Percentiles rank a stretch among this genome's conserved stretches.
phyloP scores from a whole-genome alignment of 2,329 filamentous ascomycete species.

The Stachybotrys elegans region DNA sequence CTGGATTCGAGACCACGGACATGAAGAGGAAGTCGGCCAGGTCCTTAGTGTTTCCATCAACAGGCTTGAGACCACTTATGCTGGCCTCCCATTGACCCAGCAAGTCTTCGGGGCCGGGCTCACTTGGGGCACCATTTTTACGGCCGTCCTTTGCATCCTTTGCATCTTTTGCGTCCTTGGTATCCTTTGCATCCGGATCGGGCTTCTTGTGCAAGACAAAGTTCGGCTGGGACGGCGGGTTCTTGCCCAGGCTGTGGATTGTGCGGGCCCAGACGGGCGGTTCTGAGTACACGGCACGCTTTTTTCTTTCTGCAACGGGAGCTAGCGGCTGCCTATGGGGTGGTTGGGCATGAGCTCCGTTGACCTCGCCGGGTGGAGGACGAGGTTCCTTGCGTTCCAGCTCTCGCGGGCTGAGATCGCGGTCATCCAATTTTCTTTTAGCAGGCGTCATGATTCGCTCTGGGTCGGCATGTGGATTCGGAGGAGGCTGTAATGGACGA shows the following conservation, averaged over 20 bases:
- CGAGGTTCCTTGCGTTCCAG: conserved; percentile 43
- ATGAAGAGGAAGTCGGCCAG: conserved; percentile 80
- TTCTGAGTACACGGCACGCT: conserved; percentile 28
- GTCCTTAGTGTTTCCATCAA: conserved; percentile 67
- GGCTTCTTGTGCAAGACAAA: conserved; percentile 21
- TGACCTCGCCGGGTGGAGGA: conserved; percentile 44
- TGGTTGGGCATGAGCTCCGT: conserved; percentile 37
- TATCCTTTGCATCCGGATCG: conserved; percentile 26
- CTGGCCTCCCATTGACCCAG: conserved; percentile 60
- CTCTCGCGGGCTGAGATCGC: conserved; percentile 42
- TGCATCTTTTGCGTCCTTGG: conserved; percentile 25
- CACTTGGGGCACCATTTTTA: conserved; percentile 24
- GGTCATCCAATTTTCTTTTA: conserved; percentile 34
- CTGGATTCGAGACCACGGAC: conserved; percentile 62
- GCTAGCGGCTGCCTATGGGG: too few relatives aligned
- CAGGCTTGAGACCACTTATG: conserved; percentile 65
- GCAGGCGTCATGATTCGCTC: conserved; percentile 30
- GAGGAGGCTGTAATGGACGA: conserved; percentile 14
- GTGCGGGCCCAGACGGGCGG: conserved; percentile 46
- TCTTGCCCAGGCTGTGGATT: conserved; percentile 27
- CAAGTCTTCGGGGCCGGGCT: conserved; percentile 26
- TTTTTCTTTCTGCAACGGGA: conserved; percentile 31
- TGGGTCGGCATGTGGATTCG: conserved; percentile 21
- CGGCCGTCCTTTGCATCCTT: conserved; percentile 32
- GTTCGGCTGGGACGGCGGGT: conserved; percentile 27